A percentile compares a stretch with the other conserved stretches of the same genome.
Conservation (phyloP, 2,329 filamentous ascomycete genomes). For the Alternaria rosae region DNA sequence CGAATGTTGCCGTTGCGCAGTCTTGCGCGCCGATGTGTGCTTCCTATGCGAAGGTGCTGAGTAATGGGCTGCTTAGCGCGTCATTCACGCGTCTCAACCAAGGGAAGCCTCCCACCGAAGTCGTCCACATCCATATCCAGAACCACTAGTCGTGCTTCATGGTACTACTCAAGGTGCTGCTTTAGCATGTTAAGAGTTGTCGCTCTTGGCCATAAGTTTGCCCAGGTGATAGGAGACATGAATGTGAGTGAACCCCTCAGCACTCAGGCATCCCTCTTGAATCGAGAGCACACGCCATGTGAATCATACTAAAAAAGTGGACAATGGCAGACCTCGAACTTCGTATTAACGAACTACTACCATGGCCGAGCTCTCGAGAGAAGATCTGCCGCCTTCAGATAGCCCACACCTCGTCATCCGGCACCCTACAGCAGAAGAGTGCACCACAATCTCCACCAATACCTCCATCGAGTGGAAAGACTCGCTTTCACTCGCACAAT, state of each 20-base stretch:
- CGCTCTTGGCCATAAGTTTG: background rate
- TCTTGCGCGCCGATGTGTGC: background rate
- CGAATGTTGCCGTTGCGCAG: background rate
- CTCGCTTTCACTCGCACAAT: background rate
- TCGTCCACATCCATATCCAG: no score
- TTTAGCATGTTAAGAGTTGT: background rate
- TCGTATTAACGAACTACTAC: background rate
- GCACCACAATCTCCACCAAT: background rate
- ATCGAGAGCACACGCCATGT: background rate
- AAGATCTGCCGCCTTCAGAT: background rate
- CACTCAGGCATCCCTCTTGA: background rate
- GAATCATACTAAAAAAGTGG: background rate
- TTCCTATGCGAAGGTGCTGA: background rate
- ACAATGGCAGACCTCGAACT: rapidly evolving
- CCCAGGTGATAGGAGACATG: background rate
- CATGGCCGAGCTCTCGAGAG: background rate
- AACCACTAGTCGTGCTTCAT: background rate
- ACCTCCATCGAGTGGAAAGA: background rate
- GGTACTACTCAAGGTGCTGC: background rate
- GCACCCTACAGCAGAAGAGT: background rate
- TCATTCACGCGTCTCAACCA: background rate
- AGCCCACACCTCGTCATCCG: background rate
- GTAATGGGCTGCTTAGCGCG: background rate
- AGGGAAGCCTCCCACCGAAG: no score
- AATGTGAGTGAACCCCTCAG: background rate